phyloP scores from a whole-genome alignment of 441 rosid species.

The Brassica balearica region DNA sequence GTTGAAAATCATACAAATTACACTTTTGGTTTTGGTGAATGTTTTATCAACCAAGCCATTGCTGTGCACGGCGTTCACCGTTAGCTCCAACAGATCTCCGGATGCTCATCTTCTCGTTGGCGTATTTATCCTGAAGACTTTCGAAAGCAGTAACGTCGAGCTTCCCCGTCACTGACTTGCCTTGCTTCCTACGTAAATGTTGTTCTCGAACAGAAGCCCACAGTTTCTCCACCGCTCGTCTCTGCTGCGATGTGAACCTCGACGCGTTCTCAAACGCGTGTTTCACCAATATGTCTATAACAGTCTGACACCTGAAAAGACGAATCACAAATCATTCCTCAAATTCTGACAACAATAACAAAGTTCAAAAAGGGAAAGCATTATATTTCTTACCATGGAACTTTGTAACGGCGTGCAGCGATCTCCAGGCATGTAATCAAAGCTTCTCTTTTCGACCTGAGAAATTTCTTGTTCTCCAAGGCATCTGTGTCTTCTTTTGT shows the following conservation, averaged over 20 bases:
- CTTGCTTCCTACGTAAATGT: conserved; percentile 82
- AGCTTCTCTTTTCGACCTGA: conserved; percentile 80
- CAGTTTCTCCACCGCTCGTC: conserved; percentile 84
- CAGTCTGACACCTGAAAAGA: conserved; percentile 88
- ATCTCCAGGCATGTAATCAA: conserved; percentile 83
- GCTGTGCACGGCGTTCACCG: conserved; percentile 90
- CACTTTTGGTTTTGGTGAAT: conserved; percentile 2
- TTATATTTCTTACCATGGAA: conserved; percentile 64
- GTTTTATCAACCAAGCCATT: conserved; percentile 81
- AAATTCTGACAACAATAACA: conserved; percentile 12
- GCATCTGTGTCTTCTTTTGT: conserved; percentile 63
- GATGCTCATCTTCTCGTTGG: conserved; percentile 84
- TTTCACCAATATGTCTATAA: conserved; percentile 92
- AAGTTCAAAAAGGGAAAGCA: conserved; percentile 13
- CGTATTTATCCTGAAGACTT: conserved; percentile 82
- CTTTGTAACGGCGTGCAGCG: conserved; percentile 86
- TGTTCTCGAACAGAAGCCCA: conserved; percentile 91
- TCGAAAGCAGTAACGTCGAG: conserved; percentile 92
- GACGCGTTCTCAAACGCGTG: conserved; percentile 80
- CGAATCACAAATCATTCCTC: conserved; percentile 25
- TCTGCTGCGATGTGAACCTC: conserved; percentile 79
- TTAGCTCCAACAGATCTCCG: conserved; percentile 83
- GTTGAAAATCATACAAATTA: conserved; percentile 23
- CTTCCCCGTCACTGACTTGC: conserved; percentile 87
- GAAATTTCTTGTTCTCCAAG: conserved; percentile 67